These are phyloP conservation scores for Licmophora abbreviata DNA, from an alignment of 108 stramenopile genomes.

Conservation along the genomic window DNA sequence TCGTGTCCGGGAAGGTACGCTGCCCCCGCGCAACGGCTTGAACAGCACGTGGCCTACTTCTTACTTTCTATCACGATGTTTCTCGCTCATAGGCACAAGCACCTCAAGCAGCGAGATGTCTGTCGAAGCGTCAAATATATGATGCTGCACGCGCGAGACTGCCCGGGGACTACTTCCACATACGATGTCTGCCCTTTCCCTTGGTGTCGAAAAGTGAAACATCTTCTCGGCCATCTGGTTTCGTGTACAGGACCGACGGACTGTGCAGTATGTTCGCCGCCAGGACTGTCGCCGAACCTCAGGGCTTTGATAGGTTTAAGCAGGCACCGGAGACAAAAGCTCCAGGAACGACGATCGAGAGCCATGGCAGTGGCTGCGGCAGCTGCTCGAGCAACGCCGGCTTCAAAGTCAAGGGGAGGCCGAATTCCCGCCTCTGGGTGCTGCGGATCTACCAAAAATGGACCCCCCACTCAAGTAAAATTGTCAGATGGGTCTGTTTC, in stretches of 20 bases:
- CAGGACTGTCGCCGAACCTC: slow-evolving; percentile 38
- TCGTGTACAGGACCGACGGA: slow-evolving; percentile 40
- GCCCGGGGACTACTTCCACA: slow-evolving; percentile 69
- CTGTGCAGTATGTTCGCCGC: slow-evolving; percentile 58
- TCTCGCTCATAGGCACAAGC: slow-evolving; percentile 42
- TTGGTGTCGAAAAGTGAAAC: slow-evolving; percentile 87
- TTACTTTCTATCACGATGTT: not conserved
- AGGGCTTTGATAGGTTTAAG: slow-evolving; percentile 48
- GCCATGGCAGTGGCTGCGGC: slow-evolving; percentile 16
- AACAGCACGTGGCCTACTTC: not conserved
- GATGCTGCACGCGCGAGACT: slow-evolving; percentile 91
- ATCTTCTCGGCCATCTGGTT: slow-evolving; percentile 81
- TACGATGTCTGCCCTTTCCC: slow-evolving; percentile 87
- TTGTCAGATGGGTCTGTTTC: no score
- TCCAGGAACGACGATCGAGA: slow-evolving; percentile 20
- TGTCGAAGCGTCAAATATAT: slow-evolving; percentile 78
- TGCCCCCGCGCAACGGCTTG: not conserved
- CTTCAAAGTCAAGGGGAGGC: no score
- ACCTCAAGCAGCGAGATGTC: slow-evolving; percentile 56
- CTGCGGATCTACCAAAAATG: no score
- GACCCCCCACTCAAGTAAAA: no score
- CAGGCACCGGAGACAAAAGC: slow-evolving; percentile 42
- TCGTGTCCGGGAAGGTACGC: slow-evolving; percentile 66
- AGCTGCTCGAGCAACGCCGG: no score
- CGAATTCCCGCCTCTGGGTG: no score